Conservation (phyloP, 352 stramenopile genomes). For the Globisporangium iwayamae region DNA sequence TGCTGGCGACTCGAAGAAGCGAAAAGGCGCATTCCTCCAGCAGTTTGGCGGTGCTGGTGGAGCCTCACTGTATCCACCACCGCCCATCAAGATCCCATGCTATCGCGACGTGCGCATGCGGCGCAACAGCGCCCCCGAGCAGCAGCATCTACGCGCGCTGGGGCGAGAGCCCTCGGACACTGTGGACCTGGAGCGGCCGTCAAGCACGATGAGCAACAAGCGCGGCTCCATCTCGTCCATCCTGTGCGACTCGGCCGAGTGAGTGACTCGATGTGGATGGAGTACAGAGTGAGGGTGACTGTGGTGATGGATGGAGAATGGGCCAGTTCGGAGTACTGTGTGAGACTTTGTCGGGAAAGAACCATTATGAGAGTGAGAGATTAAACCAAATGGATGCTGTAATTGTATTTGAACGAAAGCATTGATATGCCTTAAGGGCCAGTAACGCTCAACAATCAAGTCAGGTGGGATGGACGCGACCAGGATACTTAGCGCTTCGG, state of each 20-base stretch:
- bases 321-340: too few relatives aligned
- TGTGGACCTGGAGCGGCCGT: slow-evolving; percentile 29
- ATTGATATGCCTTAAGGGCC: too few relatives aligned
- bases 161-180: slow-evolving; percentile 6
- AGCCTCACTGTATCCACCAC: slow-evolving; percentile 18
- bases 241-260: slow-evolving; percentile 49
- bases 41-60: slow-evolving; percentile 4
- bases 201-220: slow-evolving; percentile 52
- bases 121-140: slow-evolving; percentile 44
- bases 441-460: too few relatives aligned
- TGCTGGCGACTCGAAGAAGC: slow-evolving; percentile 9
- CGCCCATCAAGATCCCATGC: slow-evolving; percentile 65
- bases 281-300: background rate
- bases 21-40: background rate
- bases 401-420: background rate
- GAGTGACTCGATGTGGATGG: slow-evolving; percentile 8
- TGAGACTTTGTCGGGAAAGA: too few relatives aligned
- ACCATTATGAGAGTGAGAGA: background rate
- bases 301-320: background rate
- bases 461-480: too few relatives aligned
- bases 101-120: slow-evolving; percentile 28
- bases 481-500: too few relatives aligned
- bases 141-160: slow-evolving; percentile 10
- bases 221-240: slow-evolving; percentile 74
- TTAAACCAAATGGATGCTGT: background rate